Evolutionary conservation across 805 yeast species (phyloP).

Genomic region (Myxozyma geophila): DNA sequence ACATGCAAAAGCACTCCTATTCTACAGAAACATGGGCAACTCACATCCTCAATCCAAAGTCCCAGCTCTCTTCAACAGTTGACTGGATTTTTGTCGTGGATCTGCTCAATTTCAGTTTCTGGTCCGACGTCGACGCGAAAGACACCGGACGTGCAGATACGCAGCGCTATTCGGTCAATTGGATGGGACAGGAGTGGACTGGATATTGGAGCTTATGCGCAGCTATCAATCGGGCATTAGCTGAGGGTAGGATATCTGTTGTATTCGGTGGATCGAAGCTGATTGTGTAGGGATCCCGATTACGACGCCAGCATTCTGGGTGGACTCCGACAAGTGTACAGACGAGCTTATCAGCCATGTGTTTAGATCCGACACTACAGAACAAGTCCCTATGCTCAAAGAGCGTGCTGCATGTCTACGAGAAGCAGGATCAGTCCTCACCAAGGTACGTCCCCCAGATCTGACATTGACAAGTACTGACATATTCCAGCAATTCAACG

Average conservation of each 20-base stretch:
- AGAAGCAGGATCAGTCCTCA: slow-evolving; percentile 47
- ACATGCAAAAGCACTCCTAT: slow-evolving; percentile 43
- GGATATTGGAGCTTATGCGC: slow-evolving; percentile 55
- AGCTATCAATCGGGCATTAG: slow-evolving; percentile 50
- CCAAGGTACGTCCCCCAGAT: slow-evolving; percentile 1
- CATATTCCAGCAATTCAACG: slow-evolving; percentile 21
- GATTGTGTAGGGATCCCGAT: slow-evolving; percentile 45
- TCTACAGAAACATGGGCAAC: slow-evolving; percentile 47
- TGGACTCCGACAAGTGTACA: slow-evolving; percentile 37
- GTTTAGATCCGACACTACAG: slow-evolving; percentile 45
- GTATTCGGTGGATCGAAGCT: too few relatives aligned
- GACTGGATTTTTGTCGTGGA: slow-evolving; percentile 52
- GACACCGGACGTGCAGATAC: slow-evolving; percentile 44
- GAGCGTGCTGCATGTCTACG: slow-evolving; percentile 45
- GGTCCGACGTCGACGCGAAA: slow-evolving; percentile 47
- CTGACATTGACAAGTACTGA: not conserved
- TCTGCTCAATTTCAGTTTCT: slow-evolving; percentile 51
- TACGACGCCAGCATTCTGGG: slow-evolving; percentile 48
- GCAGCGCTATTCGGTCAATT: slow-evolving; percentile 45
- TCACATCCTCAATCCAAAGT: slow-evolving; percentile 46
- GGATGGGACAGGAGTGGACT: slow-evolving; percentile 46
- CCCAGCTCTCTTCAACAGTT: slow-evolving; percentile 27
- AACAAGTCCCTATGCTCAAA: slow-evolving; percentile 45
- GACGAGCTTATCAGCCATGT: slow-evolving; percentile 40
- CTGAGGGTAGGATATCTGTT: slow-evolving; percentile 35